A percentile compares a stretch with the other conserved stretches of the same genome.
Evolutionary conservation across 352 stramenopile species (phyloP).

Genomic region (Nothophytophthora sp.): DNA sequence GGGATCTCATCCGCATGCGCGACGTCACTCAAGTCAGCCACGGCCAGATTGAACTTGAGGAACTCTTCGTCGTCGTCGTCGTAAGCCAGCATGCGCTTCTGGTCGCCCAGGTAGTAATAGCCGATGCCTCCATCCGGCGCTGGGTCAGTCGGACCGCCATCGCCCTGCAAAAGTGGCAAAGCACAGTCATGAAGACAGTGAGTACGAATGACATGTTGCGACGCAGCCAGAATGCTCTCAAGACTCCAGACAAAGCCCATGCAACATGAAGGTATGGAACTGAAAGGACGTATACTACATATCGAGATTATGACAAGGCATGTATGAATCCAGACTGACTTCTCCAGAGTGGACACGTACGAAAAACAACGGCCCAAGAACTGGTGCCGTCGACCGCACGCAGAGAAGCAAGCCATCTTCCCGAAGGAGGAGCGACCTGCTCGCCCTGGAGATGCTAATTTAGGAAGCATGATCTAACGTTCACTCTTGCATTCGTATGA

Average conservation of each 20-base stretch:
- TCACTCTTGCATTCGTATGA: conserved; percentile 88
- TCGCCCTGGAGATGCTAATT: conserved; percentile 83
- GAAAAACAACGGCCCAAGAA: conserved; percentile 76
- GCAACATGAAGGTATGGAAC: background rate
- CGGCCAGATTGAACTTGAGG: conserved; percentile 67
- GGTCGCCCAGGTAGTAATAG: conserved; percentile 88
- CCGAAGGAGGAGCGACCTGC: conserved; percentile 8
- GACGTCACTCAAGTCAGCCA: conserved; percentile 64
- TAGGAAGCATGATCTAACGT: conserved; percentile 71
- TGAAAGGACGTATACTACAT: too few relatives aligned
- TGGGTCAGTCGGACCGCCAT: conserved; percentile 72
- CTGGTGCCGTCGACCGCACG: conserved; percentile 69
- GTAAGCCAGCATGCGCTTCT: conserved; percentile 79
- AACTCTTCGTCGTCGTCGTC: conserved; percentile 75
- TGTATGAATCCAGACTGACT: conserved; percentile 90
- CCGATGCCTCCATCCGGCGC: conserved; percentile 77
- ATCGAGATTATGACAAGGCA: conserved; percentile 16
- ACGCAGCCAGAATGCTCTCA: too few relatives aligned
- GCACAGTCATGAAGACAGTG: conserved; percentile 14
- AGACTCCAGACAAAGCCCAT: too few relatives aligned
- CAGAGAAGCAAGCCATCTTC: conserved; percentile 18
- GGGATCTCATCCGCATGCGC: conserved; percentile 60
- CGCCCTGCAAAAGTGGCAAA: conserved; percentile 43
- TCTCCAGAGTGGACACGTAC: conserved; percentile 67
- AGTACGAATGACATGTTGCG: conserved; percentile 9